These are phyloP conservation scores for Astrocystis sublimbata DNA, from an alignment of 495 filamentous ascomycete genomes.

Conservation along the genomic window DNA sequence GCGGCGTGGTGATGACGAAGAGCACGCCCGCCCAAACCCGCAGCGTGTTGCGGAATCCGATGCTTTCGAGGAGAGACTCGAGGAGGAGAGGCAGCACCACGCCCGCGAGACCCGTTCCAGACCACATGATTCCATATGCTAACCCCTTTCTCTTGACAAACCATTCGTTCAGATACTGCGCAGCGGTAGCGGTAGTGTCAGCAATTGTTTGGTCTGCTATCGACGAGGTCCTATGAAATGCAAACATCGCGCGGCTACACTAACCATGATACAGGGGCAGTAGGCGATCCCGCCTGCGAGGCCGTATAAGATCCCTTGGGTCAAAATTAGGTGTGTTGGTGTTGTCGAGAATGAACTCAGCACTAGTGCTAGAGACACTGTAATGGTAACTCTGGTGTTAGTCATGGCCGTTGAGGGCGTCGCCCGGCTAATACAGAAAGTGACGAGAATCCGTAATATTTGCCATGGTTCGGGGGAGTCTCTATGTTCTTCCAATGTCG, in stretches of 20 bases:
- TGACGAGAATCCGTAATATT: too few species aligned
- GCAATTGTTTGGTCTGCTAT: too few species aligned
- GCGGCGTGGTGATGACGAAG: constrained; percentile 52
- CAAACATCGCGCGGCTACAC: too few species aligned
- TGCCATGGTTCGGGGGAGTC: too few species aligned
- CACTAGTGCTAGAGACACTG: constrained; percentile 44
- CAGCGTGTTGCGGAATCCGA: constrained; percentile 59
- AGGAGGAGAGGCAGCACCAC: constrained; percentile 52
- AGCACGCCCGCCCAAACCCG: constrained; percentile 53
- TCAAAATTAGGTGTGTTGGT: constrained; percentile 51
- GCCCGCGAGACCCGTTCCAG: constrained; percentile 43
- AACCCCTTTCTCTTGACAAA: constrained; percentile 54
- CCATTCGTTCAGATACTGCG: constrained; percentile 60
- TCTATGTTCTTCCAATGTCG: too few species aligned
- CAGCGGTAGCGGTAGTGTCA: not conserved
- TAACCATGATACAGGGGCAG: constrained; percentile 45
- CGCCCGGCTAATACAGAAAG: too few species aligned
- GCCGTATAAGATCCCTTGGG: constrained; percentile 57
- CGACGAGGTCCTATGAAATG: too few species aligned
- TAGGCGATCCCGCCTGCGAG: constrained; percentile 52
- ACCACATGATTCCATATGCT: constrained; percentile 59
- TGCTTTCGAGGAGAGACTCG: constrained; percentile 50
- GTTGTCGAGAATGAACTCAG: constrained; percentile 49
- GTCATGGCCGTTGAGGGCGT: too few species aligned
- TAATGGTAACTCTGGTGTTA: too few species aligned